These are phyloP conservation scores for Neurospora sp. DNA, from an alignment of 495 filamentous ascomycete species.

Conservation along the genomic window DNA sequence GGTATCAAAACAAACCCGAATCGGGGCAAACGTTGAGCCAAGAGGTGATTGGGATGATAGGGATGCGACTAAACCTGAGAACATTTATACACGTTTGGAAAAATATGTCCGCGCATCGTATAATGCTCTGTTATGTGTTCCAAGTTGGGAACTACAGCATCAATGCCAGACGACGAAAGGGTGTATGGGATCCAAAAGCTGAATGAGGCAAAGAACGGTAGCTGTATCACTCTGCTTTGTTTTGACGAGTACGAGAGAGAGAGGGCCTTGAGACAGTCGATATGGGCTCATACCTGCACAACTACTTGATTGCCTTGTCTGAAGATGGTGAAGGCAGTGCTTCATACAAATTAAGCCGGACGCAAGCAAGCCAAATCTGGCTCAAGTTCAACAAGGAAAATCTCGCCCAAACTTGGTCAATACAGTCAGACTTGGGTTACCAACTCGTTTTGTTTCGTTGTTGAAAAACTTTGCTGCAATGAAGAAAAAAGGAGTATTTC, in stretches of 20 bases:
- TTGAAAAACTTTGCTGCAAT: background rate
- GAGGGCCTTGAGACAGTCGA: background rate
- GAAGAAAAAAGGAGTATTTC: background rate
- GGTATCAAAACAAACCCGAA: background rate
- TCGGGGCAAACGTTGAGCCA: background rate
- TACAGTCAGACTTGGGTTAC: background rate
- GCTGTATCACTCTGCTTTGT: background rate
- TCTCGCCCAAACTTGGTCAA: no score
- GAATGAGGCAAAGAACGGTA: background rate
- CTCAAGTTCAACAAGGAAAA: background rate
- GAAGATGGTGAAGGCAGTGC: background rate
- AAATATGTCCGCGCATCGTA: background rate
- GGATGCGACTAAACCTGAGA: background rate
- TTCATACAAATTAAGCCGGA: background rate
- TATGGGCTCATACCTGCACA: background rate
- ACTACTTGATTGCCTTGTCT: background rate
- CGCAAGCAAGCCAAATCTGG: background rate
- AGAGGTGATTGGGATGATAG: background rate
- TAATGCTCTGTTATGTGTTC: background rate
- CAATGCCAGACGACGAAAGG: background rate
- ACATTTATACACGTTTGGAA: background rate
- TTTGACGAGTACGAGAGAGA: background rate
- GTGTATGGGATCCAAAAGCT: background rate
- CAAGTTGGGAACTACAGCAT: background rate
- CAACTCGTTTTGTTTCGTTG: background rate